Evolutionary conservation across 2,329 filamentous ascomycete species (phyloP).

Genomic region (Didymella arachidicola): DNA sequence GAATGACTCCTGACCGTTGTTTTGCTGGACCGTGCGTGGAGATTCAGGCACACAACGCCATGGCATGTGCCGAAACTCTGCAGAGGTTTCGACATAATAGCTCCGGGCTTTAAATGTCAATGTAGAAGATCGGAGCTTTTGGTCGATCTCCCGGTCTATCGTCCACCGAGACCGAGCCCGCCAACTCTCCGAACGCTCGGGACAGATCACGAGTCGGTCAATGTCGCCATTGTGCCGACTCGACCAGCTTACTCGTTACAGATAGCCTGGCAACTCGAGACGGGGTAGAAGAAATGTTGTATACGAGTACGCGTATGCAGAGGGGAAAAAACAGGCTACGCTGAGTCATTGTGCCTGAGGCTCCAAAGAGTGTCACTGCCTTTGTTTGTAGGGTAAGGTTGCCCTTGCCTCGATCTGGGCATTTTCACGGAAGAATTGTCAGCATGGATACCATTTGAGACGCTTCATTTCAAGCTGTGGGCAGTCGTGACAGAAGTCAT

Average conservation of each 20-base stretch:
- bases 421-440: background rate
- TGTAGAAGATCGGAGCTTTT: background rate
- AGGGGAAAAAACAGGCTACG: background rate
- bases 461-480: background rate
- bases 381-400: background rate
- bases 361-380: background rate
- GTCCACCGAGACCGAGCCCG: background rate
- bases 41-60: slow-evolving; percentile 4
- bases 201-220: slow-evolving; percentile 3
- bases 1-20: slow-evolving; percentile 10
- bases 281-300: background rate
- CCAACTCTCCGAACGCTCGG: background rate
- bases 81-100: background rate
- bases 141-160: slow-evolving; percentile 15
- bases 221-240: slow-evolving; percentile 6
- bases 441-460: background rate
- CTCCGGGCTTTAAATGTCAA: background rate
- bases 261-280: background rate
- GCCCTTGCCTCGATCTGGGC: background rate
- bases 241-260: background rate
- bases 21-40: background rate
- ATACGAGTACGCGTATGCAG: background rate
- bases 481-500: background rate
- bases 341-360: background rate
- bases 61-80: slow-evolving; percentile 4